Conservation (phyloP, 805 yeast species). For the Priceomyces haplophilus region DNA sequence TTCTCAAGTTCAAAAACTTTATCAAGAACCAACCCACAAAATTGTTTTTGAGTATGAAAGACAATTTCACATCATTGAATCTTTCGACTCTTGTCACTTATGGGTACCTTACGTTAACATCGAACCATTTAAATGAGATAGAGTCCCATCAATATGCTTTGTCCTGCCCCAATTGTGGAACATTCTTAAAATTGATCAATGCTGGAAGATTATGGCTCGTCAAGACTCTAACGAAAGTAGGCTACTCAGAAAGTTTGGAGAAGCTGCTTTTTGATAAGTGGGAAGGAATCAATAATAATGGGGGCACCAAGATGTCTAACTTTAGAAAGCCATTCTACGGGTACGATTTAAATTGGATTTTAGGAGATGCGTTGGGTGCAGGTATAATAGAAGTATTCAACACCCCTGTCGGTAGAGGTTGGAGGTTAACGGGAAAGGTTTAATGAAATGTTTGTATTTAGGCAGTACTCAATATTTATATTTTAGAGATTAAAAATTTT, state of each 20-base stretch:
- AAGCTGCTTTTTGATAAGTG: slow-evolving; percentile 42
- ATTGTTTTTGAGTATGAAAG: slow-evolving; percentile 21
- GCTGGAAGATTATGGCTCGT: slow-evolving; percentile 45
- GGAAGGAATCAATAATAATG: slow-evolving; percentile 34
- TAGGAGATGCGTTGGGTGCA: slow-evolving; percentile 50
- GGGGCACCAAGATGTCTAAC: slow-evolving; percentile 31
- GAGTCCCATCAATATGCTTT: slow-evolving; percentile 40
- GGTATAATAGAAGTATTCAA: slow-evolving; percentile 52
- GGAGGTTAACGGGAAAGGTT: slow-evolving; percentile 53
- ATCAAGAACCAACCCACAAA: slow-evolving; percentile 25
- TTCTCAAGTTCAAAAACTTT: slow-evolving; percentile 22
- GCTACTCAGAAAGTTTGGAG: slow-evolving; percentile 44
- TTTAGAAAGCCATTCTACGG: slow-evolving; percentile 51
- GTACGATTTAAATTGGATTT: slow-evolving; percentile 45
- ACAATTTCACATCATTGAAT: slow-evolving; percentile 23
- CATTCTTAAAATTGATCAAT: slow-evolving; percentile 42
- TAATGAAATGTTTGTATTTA: slow-evolving; percentile 22
- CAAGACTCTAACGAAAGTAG: slow-evolving; percentile 31
- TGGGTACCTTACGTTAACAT: slow-evolving; percentile 46
- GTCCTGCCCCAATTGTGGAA: slow-evolving; percentile 51
- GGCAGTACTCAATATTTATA: too few relatives aligned
- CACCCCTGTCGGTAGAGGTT: slow-evolving; percentile 55
- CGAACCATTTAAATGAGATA: slow-evolving; percentile 42
- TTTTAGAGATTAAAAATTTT: not conserved
- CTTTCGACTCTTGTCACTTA: slow-evolving; percentile 31